phyloP scores from a whole-genome alignment of 139 green algal genomes.

The Closterium sp. region DNA sequence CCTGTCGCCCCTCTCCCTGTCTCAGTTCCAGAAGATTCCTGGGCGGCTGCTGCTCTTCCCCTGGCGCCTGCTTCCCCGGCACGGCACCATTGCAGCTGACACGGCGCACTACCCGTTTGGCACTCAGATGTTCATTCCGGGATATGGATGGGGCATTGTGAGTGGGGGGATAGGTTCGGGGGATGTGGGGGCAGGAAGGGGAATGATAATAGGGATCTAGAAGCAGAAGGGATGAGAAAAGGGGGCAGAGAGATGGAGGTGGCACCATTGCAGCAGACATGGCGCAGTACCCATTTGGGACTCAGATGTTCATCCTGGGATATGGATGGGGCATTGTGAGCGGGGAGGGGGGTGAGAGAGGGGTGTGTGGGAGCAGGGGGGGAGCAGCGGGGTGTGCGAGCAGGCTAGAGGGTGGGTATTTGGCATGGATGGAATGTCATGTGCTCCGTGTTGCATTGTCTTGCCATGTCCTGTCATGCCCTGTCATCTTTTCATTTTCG shows the following conservation, averaged over 20 bases:
- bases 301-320: slow-evolving; percentile 54
- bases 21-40: slow-evolving; percentile 39
- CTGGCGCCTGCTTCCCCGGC: slow-evolving; percentile 31
- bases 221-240: no score
- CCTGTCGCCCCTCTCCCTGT: slow-evolving; percentile 15
- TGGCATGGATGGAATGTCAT: no score
- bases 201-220: no score
- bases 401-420: no score
- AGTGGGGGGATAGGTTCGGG: slow-evolving; percentile 4
- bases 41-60: slow-evolving; percentile 50
- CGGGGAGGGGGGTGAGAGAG: background rate
- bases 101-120: slow-evolving; percentile 58
- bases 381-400: no score
- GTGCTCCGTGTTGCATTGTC: no score
- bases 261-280: slow-evolving; percentile 62
- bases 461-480: no score
- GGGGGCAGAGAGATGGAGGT: no score
- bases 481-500: no score
- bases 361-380: no score
- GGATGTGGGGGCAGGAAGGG: no score
- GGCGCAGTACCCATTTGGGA: slow-evolving; percentile 58
- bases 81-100: slow-evolving; percentile 54
- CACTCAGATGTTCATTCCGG: slow-evolving; percentile 55
- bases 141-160: slow-evolving; percentile 58
- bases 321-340: slow-evolving; percentile 57